Conservation (phyloP, 345 rosid genomes). For the Euphorbia pulcherrima region DNA sequence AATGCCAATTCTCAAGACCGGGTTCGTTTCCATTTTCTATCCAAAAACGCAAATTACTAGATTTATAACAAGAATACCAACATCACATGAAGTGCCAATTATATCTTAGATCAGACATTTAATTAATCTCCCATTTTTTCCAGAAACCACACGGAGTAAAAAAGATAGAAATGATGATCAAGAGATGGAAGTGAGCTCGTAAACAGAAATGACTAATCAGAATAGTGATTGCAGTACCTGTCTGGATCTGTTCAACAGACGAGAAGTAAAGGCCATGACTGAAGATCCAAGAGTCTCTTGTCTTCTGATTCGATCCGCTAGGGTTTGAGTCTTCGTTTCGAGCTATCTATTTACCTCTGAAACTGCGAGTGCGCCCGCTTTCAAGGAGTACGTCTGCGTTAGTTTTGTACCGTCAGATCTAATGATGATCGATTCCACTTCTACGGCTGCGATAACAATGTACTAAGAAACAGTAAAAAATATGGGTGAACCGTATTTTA, state of each 20-base stretch:
- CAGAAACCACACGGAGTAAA: not conserved
- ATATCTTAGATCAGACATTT: not conserved
- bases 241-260: constrained; percentile 66
- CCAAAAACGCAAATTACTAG: not conserved
- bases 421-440: not conserved
- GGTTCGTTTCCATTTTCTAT: not conserved
- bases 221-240: constrained; percentile 45
- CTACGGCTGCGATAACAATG: not conserved
- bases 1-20: not conserved
- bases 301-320: constrained; percentile 3
- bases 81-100: not conserved
- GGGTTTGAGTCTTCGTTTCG: constrained; percentile 4
- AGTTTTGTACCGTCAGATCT: constrained; percentile 14
- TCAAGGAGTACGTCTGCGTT: not conserved
- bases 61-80: not conserved
- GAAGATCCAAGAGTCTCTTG: not conserved
- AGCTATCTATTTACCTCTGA: not conserved
- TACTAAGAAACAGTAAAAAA: no score
- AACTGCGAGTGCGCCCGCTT: not conserved
- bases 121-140: no score
- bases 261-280: constrained; percentile 68
- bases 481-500: no score
- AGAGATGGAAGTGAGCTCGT: not conserved
- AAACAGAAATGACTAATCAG: not conserved
- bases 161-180: not conserved